Percentiles rank a stretch among this genome's conserved stretches.
Evolutionary conservation across 2,329 filamentous ascomycete genomes (phyloP).

Genomic region (Colletotrichum magnum): DNA sequence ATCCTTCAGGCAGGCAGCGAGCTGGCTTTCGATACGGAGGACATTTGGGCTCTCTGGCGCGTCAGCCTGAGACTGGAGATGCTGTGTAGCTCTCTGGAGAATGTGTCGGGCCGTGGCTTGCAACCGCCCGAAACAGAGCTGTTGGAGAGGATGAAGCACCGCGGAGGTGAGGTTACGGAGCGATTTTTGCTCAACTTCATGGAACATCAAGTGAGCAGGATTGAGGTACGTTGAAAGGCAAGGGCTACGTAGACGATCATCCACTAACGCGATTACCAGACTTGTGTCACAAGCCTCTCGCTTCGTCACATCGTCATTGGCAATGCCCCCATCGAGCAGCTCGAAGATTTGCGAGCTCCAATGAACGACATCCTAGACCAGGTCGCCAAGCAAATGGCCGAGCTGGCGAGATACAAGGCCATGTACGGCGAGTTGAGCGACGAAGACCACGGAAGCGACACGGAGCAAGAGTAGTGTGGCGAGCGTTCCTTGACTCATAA

Average conservation of each 20-base stretch:
- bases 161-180: conserved; percentile 90
- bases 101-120: conserved; percentile 72
- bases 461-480: conserved; percentile 45
- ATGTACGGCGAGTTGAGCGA: conserved; percentile 62
- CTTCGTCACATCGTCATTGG: conserved; percentile 85
- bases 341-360: conserved; percentile 82
- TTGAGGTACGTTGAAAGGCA: conserved; percentile 78
- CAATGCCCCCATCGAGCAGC: conserved; percentile 70
- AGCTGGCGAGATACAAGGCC: conserved; percentile 74
- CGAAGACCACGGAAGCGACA: conserved; percentile 51
- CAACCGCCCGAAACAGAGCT: conserved; percentile 87
- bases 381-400: conserved; percentile 72
- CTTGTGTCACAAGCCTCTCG: conserved; percentile 83
- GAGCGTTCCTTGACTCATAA: conserved; percentile 37
- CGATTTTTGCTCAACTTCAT: conserved; percentile 89
- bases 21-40: conserved; percentile 83
- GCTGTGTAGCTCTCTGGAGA: conserved; percentile 91
- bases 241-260: background rate
- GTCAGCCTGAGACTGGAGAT: conserved; percentile 92
- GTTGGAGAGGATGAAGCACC: conserved; percentile 75
- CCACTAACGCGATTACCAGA: conserved; percentile 64
- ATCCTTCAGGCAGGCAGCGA: conserved; percentile 75
- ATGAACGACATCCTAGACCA: conserved; percentile 80
- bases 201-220: conserved; percentile 94
- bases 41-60: conserved; percentile 91